Evolutionary conservation across 2,329 filamentous ascomycete species (phyloP).

Genomic region (Trichoderma sp.): DNA sequence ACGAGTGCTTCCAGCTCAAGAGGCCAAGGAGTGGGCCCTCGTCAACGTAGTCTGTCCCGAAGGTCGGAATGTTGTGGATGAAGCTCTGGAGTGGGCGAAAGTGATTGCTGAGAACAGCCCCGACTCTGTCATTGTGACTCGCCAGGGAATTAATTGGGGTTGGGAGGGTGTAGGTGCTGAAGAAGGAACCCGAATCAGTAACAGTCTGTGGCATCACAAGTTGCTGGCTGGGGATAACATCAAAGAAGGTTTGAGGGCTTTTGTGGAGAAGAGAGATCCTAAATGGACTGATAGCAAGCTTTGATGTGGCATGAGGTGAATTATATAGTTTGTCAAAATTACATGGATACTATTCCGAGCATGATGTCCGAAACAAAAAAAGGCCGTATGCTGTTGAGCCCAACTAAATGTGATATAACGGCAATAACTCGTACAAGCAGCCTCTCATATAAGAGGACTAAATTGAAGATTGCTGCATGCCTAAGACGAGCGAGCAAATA

Average conservation of each 20-base stretch:
- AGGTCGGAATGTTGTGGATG: not conserved
- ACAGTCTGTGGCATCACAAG: not conserved
- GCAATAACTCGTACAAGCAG: not conserved
- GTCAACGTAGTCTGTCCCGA: not conserved
- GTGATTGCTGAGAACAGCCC: conserved; percentile 1
- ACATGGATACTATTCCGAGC: not conserved
- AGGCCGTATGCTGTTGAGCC: not conserved
- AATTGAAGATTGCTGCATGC: not conserved
- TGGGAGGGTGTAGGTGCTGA: not conserved
- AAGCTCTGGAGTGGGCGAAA: conserved; percentile 3
- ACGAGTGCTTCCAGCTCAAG: conserved; percentile 41
- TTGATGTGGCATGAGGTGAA: not conserved
- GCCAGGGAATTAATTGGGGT: not conserved
- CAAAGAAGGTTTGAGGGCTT: conserved; percentile 1
- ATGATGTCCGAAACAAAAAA: not conserved
- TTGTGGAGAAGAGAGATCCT: conserved; percentile 6
- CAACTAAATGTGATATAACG: not conserved
- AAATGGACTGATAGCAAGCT: conserved; percentile 10
- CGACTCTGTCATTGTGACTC: not conserved
- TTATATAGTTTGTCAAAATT: not conserved
- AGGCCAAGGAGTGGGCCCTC: conserved; percentile 26
- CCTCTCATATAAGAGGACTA: not conserved
- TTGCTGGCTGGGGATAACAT: not conserved
- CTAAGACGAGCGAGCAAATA: not conserved
- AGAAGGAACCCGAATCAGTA: not conserved